Evolutionary conservation across 768 basidiomycete genomes (phyloP), one percentile per base, ranked within the genome.

Genomic region (Boletus vermiculosoides): DNA sequence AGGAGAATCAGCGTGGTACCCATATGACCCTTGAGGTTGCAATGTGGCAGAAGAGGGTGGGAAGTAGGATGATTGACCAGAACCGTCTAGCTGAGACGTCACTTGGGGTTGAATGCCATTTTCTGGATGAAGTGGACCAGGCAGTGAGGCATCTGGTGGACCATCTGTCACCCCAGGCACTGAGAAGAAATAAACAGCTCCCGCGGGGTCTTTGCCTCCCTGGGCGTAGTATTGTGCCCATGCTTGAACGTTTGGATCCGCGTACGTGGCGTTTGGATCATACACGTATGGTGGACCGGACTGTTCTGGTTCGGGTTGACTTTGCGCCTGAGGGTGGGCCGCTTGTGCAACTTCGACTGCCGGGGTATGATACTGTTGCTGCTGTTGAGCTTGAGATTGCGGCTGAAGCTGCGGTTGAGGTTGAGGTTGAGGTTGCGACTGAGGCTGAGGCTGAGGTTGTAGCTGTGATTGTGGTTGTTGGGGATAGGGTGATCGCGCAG

Each of bases 201-300:
- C 92, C 6, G 87, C 83, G 0, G 77, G 70, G 56, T 92, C 91
- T 45, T 72, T 82, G 4, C 91, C 91, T 25, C 92, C 92, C 57
- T 86, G 83, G 0, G 86, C 85, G 66, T 93, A 93, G 71, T 94
- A 94, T 62, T 85, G 81, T 7, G 89, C 91, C 91, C 91, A 93
- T 0, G 88, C 88, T 66, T 92, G 90, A 22, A 86, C 90, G 59
- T 91, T 91, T 53, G 84, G 82, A 68, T 94, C 91, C 16, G 83
- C 72, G 63, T 94, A 94, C 22, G 83, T 84, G 48, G 77, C 74
- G 30, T 76, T 78, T 5, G 89, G 87, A 61, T 91, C 83, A 65
- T 80, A 92, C 10, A 74, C 70, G 54, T 75, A 83, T 15, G 82
- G 82, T 10, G 81, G 80, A 20, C 78, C 79, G 7, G 66, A 54